Conservation (phyloP, 441 rosid genomes). For the Cnidoscolus chayamansa region DNA sequence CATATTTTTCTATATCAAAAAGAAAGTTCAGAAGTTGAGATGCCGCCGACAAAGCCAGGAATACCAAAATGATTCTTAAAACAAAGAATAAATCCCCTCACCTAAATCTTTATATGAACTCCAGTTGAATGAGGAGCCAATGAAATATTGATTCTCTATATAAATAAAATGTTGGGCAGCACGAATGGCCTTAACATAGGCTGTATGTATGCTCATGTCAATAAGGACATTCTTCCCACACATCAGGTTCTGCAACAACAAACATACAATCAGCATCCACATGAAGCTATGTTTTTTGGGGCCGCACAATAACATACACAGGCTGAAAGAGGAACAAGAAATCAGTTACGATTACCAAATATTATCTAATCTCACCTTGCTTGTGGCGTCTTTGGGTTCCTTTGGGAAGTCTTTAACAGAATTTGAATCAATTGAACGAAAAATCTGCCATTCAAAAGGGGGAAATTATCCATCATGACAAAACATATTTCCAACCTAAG, state of each 20-base stretch:
- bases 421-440: slow-evolving; percentile 94
- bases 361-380: slow-evolving; percentile 46
- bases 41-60: neutral
- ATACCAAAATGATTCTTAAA: neutral
- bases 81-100: slow-evolving; percentile 24
- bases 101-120: slow-evolving; percentile 74
- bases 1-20: neutral
- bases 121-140: slow-evolving; percentile 94
- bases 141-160: slow-evolving; percentile 95
- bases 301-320: neutral
- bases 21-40: neutral
- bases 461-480: neutral
- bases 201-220: slow-evolving; percentile 99
- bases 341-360: slow-evolving; percentile 1
- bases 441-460: slow-evolving; percentile 50
- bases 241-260: slow-evolving; percentile 66
- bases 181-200: slow-evolving; percentile 95
- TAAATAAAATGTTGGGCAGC: slow-evolving; percentile 95
- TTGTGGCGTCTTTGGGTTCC: slow-evolving; percentile 75
- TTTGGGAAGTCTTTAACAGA: slow-evolving; percentile 90
- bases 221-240: slow-evolving; percentile 92
- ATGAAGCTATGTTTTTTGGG: neutral
- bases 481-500: neutral
- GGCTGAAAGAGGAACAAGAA: slow-evolving; percentile 1
- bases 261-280: slow-evolving; percentile 25